Base-by-base conservation (phyloP, 208 protist species). In the Trypanosoma mega region DNA sequence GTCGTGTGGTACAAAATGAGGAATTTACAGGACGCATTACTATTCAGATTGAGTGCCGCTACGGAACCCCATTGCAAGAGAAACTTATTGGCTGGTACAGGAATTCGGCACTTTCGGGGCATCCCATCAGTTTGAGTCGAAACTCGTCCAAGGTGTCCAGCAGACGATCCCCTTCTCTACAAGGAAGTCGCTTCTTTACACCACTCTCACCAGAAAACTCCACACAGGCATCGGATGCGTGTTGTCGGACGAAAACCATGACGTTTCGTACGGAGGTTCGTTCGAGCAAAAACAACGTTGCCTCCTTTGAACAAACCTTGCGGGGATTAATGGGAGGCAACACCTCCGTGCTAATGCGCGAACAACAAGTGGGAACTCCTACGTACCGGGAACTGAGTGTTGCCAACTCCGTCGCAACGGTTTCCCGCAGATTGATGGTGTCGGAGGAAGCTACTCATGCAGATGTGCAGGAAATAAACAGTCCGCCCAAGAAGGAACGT, bases 1-100 rank as follows among this genome's bases (percentile, higher is more conserved):
- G 85, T 18, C 56, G 70, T 0, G 23, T 71, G 2, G 46, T 92
- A 14, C 58, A 61, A 36, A 80, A 71, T 36, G 43, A 71, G 21
- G 71, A 86, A 62, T 65, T 77, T 14, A 76, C 74, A 23, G 23
- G 43, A 12, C 29, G 58, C 1, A 48, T 68, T n/a, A 65, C 65
- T 31, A 49, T 73, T 9, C 46, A 53, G 2, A 67, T 77, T 41
- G 24, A 50, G 12, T 71, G 52, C 33, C 68, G 68, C 33, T 79
- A 69, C 62, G 37, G 41, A 6, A 63, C 68, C 12, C 72, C 77
- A 33, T 26, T 79, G 21, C 58, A 67, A 21, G 62, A 78, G 31
- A 70, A 64, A 41, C 59, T 83, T 3, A 48, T 83, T 24, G 34
- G 27, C 16, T 58, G 68, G 23, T 64, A 54, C 45, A 59, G 34